phyloP scores from a whole-genome alignment of 768 basidiomycete genomes.

The Rhodotorula babjevae region DNA sequence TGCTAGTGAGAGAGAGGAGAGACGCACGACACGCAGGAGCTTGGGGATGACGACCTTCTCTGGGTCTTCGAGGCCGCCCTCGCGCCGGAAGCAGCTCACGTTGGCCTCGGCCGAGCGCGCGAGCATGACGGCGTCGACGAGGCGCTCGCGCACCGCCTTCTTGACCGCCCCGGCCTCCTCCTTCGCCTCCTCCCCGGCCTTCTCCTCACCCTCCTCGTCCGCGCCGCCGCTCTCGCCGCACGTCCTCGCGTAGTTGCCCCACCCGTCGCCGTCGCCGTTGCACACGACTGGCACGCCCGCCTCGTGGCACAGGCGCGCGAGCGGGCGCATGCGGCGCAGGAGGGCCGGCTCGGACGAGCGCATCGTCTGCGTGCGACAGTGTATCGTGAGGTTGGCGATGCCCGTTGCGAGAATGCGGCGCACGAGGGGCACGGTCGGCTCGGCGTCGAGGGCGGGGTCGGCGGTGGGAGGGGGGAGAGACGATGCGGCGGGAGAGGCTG shows the following conservation, averaged over 20 bases:
- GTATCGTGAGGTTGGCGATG: conserved; percentile 81
- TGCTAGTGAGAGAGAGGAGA: no score
- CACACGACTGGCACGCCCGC: conserved; percentile 80
- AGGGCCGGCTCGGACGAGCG: conserved; percentile 72
- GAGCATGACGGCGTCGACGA: conserved; percentile 59
- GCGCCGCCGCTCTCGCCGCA: conserved; percentile 44
- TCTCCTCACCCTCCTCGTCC: conserved; percentile 54
- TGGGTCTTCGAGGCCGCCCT: conserved; percentile 60
- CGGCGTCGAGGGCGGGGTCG: not conserved
- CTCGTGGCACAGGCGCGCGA: conserved; percentile 53
- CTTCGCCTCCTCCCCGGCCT: conserved; percentile 72
- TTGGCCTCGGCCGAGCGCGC: conserved; percentile 92
- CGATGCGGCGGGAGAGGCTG: not conserved
- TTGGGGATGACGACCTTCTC: conserved; percentile 65
- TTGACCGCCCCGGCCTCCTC: no score
- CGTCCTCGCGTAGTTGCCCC: conserved; percentile 54
- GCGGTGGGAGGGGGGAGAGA: not conserved
- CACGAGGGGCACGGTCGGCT: conserved; percentile 84
- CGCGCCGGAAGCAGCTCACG: conserved; percentile 72
- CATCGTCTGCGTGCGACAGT: conserved; percentile 92
- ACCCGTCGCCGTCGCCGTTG: conserved; percentile 83
- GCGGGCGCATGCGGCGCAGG: conserved; percentile 70
- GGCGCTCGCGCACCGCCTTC: no score
- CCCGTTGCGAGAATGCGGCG: conserved; percentile 81
- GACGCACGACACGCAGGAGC: conserved; percentile 65